Evolutionary conservation across 192 early-diverging fungal genomes (phyloP).

Genomic region (Coemansia sp.): DNA sequence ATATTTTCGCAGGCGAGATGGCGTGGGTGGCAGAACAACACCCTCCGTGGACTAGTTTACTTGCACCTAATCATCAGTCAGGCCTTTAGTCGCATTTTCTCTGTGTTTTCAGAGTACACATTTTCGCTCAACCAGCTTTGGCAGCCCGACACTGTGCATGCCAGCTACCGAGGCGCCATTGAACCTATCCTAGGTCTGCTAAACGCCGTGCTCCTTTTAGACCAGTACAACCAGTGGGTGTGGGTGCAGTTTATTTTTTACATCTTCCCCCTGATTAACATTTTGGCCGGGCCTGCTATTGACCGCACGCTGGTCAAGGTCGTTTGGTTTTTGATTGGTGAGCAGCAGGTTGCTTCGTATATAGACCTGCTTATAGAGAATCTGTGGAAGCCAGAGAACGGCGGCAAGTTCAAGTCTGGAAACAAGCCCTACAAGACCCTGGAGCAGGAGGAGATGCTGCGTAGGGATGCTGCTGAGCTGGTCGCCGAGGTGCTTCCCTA

Average conservation of each 20-base stretch:
- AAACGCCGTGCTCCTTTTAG: slow-evolving; percentile 32
- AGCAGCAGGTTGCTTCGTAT: slow-evolving; percentile 42
- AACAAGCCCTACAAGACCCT: slow-evolving; percentile 46
- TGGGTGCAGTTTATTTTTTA: slow-evolving; percentile 51
- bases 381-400: slow-evolving; percentile 45
- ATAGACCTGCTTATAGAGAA: slow-evolving; percentile 22
- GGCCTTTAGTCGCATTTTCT: slow-evolving; percentile 40
- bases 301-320: slow-evolving; percentile 46
- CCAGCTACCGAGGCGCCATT: slow-evolving; percentile 40
- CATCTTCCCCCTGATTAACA: slow-evolving; percentile 47
- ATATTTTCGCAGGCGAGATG: slow-evolving; percentile 46
- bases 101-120: slow-evolving; percentile 48
- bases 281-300: slow-evolving; percentile 40
- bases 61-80: slow-evolving; percentile 46
- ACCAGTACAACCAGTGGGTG: slow-evolving; percentile 48
- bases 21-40: slow-evolving; percentile 50
- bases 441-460: slow-evolving; percentile 42
- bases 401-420: slow-evolving; percentile 25
- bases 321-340: slow-evolving; percentile 29
- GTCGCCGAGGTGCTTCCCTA: slow-evolving; percentile 45
- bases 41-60: slow-evolving; percentile 38
- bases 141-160: slow-evolving; percentile 27
- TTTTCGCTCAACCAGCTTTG: slow-evolving; percentile 51
- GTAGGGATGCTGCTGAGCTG: slow-evolving; percentile 34
- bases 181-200: slow-evolving; percentile 26